These are phyloP conservation scores for Amauroascus niger DNA, from an alignment of 2,329 filamentous ascomycete genomes.

Conservation along the genomic window DNA sequence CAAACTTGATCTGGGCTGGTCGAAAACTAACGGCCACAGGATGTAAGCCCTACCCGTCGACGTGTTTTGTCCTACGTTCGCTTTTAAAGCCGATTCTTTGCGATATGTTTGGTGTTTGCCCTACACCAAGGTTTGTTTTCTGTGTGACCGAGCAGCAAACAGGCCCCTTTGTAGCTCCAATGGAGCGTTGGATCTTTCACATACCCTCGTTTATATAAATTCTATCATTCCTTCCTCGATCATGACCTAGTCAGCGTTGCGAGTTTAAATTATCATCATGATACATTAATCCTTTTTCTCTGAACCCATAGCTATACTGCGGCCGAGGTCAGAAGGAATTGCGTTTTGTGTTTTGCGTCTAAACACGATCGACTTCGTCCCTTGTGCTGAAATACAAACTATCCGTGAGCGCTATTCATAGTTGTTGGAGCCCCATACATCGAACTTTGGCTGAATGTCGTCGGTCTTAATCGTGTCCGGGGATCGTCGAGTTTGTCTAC, in stretches of 20 bases:
- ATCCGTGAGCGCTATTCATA: too few relatives aligned
- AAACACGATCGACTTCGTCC: background rate
- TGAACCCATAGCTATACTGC: too few relatives aligned
- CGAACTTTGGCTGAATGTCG: too few relatives aligned
- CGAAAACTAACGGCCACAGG: background rate
- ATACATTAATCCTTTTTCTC: background rate
- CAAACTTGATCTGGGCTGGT: background rate
- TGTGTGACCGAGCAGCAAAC: slow-evolving; percentile 10
- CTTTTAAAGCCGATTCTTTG: background rate
- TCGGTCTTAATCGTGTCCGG: too few relatives aligned
- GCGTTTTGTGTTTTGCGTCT: background rate
- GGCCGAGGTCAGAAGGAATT: too few relatives aligned
- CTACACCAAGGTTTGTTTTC: background rate
- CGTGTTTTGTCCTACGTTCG: background rate
- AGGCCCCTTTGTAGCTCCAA: background rate
- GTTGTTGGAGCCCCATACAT: too few relatives aligned
- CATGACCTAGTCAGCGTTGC: too few relatives aligned
- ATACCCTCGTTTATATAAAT: slow-evolving; percentile 6
- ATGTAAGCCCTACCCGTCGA: background rate
- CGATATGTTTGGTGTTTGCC: slow-evolving; percentile 4
- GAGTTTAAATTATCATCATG: background rate
- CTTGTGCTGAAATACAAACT: background rate
- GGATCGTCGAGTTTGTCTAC: too few relatives aligned
- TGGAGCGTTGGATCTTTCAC: background rate
- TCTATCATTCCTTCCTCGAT: background rate